Evolutionary conservation across 257 asterid species (phyloP).

Genomic region (Pogostemon cablin): DNA sequence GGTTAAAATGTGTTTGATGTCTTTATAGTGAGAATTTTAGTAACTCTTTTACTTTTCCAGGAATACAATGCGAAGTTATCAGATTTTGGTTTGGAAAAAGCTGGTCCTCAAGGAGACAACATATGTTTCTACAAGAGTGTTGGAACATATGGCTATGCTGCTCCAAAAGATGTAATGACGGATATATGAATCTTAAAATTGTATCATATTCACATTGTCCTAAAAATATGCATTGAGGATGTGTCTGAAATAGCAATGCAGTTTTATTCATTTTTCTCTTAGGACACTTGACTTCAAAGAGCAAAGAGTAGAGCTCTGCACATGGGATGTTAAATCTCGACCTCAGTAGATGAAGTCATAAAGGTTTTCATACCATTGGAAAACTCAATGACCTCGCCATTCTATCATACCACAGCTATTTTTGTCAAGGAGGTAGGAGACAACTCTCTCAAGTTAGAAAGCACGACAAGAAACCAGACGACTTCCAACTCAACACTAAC

Average conservation of each 20-base stretch:
- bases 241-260: too few species aligned
- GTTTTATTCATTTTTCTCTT: not conserved
- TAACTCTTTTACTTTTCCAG: conserved; percentile 38
- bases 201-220: not conserved
- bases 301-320: conserved; percentile 89
- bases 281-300: conserved; percentile 93
- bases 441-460: conserved; percentile 60
- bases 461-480: conserved; percentile 62
- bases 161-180: conserved; percentile 97
- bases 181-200: conserved; percentile 43
- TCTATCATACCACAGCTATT: conserved; percentile 63
- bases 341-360: conserved; percentile 86
- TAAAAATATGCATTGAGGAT: too few species aligned
- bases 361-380: conserved; percentile 69
- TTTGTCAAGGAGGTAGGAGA: conserved; percentile 64
- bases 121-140: conserved; percentile 92
- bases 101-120: conserved; percentile 97
- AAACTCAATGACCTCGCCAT: conserved; percentile 75
- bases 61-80: conserved; percentile 93
- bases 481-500: conserved; percentile 43
- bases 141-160: conserved; percentile 94
- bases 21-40: conserved; percentile 7
- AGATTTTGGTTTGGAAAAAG: conserved; percentile 94
- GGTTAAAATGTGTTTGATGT: not conserved
- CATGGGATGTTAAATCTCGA: conserved; percentile 71